Base-by-base conservation (phyloP, 805 yeast genomes). In the Alloascoidea hylecoeti region DNA sequence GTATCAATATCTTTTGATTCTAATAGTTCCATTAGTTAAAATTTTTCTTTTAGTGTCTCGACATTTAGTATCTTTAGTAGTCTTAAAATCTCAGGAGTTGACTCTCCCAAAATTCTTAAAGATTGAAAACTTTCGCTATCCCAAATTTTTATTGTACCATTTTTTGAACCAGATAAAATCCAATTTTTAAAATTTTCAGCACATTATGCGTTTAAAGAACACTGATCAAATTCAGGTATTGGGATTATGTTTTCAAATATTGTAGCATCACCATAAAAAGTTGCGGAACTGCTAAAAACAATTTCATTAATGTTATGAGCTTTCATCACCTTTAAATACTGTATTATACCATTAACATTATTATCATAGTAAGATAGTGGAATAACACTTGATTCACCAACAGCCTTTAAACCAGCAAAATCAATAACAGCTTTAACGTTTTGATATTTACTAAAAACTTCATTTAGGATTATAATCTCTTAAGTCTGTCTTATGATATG, bases 401-500 rank as follows among this genome's bases (percentile, higher is more conserved):
- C 94, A 2, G 89, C 88, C 53, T 82, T 82, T 49, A 81, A 66
- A 16, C 85, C 88, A 3, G 92, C 92, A 57, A 81, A 78, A 53
- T 82, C 92, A 35, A 82, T 64, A 16, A 79, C 85, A 2, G 80
- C 69, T 28, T 60, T 56, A 43, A 80, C 67, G 19, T 56, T 50
- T 1, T 61, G 55, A 55, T 67, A 68, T 36, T 58, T 51, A 28
- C 57, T 44, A 50, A 80, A 74, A 1, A 78, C 70, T 35, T 52
- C 46, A 28, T 56, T 53, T 39, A 80, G 57, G 2, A 55, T 58
- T 68, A n/a, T 52, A 47, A 51, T 79, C 75, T 35, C 68, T 57
- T 37, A 79, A 49, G 51, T 80, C 86, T 32, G 69, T 69, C 38
- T 74, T 53, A 57, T 59, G 61, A 50, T 78, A 80, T 3, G 78